Evolutionary conservation across 129 eudicot species (phyloP).

Genomic region (Kitagawia praeruptora): DNA sequence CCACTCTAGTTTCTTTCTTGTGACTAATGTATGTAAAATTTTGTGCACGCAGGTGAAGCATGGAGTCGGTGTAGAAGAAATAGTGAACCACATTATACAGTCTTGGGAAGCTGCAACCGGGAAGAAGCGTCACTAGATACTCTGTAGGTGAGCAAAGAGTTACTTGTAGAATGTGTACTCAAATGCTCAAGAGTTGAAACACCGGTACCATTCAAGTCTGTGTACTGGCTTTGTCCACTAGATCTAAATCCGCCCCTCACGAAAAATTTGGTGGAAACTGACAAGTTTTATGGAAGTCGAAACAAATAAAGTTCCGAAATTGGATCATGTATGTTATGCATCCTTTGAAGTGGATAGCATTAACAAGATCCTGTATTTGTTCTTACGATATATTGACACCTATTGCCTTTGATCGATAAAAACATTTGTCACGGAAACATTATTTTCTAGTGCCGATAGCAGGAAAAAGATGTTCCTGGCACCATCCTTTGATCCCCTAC

Average conservation of each 20-base stretch:
- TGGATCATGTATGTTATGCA: neutral
- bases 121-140: constrained; percentile 41
- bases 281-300: neutral
- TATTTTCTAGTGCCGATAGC: too few species aligned
- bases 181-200: neutral
- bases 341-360: too few species aligned
- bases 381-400: too few species aligned
- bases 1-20: neutral
- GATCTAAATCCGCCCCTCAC: too few species aligned
- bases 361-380: too few species aligned
- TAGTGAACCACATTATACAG: constrained; percentile 59
- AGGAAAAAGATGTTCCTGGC: too few species aligned
- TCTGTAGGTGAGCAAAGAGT: neutral
- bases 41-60: constrained; percentile 69
- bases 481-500: too few species aligned
- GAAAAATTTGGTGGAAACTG: too few species aligned
- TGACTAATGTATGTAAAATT: neutral
- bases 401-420: too few species aligned
- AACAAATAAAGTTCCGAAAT: neutral
- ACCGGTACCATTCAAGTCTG: neutral
- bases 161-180: neutral
- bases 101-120: constrained; percentile 77
- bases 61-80: constrained; percentile 86
- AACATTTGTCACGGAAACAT: too few species aligned
- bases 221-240: neutral